phyloP scores from a whole-genome alignment of 139 green algal genomes.

The Chlamydomonas applanata region DNA sequence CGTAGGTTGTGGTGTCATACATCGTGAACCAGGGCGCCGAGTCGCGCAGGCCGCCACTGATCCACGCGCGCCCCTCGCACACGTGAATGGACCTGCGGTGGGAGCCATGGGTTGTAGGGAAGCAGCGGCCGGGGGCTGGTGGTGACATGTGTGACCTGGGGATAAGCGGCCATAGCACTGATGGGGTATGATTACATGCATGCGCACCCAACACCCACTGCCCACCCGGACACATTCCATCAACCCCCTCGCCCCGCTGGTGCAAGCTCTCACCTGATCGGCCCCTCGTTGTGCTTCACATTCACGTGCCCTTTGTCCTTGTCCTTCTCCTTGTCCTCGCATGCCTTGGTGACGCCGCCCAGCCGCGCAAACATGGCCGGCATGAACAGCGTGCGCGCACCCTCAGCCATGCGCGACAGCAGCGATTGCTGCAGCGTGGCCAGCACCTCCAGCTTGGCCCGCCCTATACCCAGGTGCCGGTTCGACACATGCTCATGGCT shows the following conservation, averaged over 20 bases:
- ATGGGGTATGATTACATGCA: too few species aligned
- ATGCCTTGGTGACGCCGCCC: too few species aligned
- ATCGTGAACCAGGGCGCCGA: conserved; percentile 39
- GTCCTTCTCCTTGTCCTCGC: neutral
- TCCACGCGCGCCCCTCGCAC: conserved; percentile 34
- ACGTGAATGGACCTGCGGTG: conserved; percentile 24
- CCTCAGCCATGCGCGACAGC: conserved; percentile 10
- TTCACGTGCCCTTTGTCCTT: neutral
- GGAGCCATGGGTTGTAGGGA: too few species aligned
- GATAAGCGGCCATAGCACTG: too few species aligned
- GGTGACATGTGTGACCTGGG: neutral
- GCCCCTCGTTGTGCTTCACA: conserved; percentile 14
- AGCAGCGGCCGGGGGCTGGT: neutral
- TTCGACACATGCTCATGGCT: neutral
- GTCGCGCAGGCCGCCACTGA: conserved; percentile 25
- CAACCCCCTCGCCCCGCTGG: too few species aligned
- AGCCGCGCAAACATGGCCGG: too few species aligned
- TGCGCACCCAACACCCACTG: neutral
- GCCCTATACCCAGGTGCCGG: too few species aligned
- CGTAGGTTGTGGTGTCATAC: conserved; percentile 32
- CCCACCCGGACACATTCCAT: neutral
- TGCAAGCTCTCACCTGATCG: conserved; percentile 18
- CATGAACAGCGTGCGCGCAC: neutral
- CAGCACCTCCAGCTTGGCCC: conserved; percentile 7
- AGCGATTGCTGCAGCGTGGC: conserved; percentile 25